Conservation (phyloP, 2,329 filamentous ascomycete species). For the Aspergillus tanneri region DNA sequence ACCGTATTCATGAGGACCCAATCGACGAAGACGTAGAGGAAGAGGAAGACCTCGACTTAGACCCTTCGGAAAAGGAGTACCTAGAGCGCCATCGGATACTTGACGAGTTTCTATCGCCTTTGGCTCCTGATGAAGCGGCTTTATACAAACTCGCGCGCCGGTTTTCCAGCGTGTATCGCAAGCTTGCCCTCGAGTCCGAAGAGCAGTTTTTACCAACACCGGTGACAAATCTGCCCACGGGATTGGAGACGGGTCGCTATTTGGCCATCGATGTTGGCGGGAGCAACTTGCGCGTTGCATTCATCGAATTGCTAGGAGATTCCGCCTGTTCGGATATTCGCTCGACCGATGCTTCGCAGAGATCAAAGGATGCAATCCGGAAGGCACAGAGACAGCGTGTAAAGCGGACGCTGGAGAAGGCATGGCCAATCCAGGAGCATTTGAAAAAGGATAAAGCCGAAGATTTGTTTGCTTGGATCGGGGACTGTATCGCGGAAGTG, state of each 20-base stretch:
- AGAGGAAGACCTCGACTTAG: conserved; percentile 29
- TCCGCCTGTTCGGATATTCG: conserved; percentile 37
- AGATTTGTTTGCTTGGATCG: conserved; percentile 78
- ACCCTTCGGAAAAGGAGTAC: conserved; percentile 30
- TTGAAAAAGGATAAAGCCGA: conserved; percentile 66
- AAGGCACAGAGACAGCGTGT: conserved; percentile 50
- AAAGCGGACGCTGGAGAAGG: conserved; percentile 49
- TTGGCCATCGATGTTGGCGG: conserved; percentile 59
- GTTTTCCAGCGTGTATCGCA: conserved; percentile 46
- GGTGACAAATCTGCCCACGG: conserved; percentile 49
- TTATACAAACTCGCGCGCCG: conserved; percentile 48
- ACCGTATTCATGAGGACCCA: conserved; percentile 28
- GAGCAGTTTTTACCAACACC: conserved; percentile 51
- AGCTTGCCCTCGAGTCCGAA: conserved; percentile 46
- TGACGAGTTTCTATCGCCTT: conserved; percentile 43
- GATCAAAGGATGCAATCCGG: conserved; percentile 45
- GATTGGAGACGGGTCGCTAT: conserved; percentile 55
- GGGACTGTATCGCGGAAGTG: conserved; percentile 71
- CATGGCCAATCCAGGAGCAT: conserved; percentile 56
- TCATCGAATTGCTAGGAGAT: conserved; percentile 54
- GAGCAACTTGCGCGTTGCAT: conserved; percentile 56
- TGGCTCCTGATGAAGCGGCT: conserved; percentile 42
- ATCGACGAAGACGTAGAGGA: conserved; percentile 40
- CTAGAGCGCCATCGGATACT: conserved; percentile 36
- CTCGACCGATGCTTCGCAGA: conserved; percentile 34